phyloP scores from a whole-genome alignment of 2,329 filamentous ascomycete genomes.

The Leptographium lundbergii region DNA sequence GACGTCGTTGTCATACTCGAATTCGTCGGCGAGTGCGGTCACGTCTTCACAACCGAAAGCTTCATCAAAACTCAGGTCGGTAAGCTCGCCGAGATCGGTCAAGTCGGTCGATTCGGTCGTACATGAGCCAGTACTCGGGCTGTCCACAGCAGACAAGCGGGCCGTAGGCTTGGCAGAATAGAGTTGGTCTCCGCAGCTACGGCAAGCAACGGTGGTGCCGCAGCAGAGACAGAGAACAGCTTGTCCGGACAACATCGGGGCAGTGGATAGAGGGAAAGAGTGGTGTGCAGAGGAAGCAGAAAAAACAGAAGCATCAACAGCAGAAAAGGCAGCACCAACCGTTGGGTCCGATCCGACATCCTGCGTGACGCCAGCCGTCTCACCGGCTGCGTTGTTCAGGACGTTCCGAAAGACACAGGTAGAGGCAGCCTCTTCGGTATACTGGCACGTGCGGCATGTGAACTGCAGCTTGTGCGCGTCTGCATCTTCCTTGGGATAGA shows the following conservation, averaged over 20 bases:
- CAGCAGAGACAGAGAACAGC: slow-evolving; percentile 33
- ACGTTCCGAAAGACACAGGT: slow-evolving; percentile 94
- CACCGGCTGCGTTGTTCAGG: slow-evolving; percentile 79
- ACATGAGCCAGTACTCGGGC: neutral
- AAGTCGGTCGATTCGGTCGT: neutral
- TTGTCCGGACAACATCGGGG: slow-evolving; percentile 10
- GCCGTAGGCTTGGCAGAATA: slow-evolving; percentile 7
- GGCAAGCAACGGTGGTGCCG: slow-evolving; percentile 30
- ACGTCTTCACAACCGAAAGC: neutral
- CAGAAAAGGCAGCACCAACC: slow-evolving; percentile 54
- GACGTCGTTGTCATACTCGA: slow-evolving; percentile 2
- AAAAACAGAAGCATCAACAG: slow-evolving; percentile 1
- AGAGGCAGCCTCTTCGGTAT: slow-evolving; percentile 73
- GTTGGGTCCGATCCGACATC: slow-evolving; percentile 97
- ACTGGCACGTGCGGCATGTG: slow-evolving; percentile 90
- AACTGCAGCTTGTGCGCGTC: slow-evolving; percentile 77
- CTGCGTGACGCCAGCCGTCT: slow-evolving; percentile 93
- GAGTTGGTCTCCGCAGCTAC: slow-evolving; percentile 20
- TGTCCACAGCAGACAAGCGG: neutral
- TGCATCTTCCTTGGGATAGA: slow-evolving; percentile 93
- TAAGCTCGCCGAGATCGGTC: neutral
- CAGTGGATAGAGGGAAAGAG: neutral
- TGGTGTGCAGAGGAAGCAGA: slow-evolving; percentile 3
- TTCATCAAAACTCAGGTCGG: slow-evolving; percentile 1
- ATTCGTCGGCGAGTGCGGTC: slow-evolving; percentile 1